Base-by-base conservation (phyloP, 2,329 filamentous ascomycete species). In the Furcasterigmium furcatum region DNA sequence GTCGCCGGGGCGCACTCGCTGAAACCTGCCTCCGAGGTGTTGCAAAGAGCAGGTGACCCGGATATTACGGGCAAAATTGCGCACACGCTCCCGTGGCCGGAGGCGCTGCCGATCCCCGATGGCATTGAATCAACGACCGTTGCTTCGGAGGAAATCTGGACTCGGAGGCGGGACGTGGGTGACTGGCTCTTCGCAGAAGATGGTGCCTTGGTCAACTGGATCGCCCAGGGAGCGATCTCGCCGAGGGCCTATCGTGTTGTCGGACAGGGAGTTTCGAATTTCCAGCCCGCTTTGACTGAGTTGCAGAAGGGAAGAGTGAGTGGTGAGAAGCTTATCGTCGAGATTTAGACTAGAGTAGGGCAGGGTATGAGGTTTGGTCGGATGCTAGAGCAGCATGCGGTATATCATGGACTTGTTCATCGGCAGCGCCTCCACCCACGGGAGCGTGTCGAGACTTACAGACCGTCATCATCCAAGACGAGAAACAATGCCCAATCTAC, bases 251-350 rank as follows among this genome's bases (percentile, higher is more conserved):
- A 66, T 46, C 57, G 55, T 10, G 58, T 72, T 25, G 59, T 74
- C 7, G 70, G 73, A 44, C 72, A 66, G 1, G 41, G 41, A 10
- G 20, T 43, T 12, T 47, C 57, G 38, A 70, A 65, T 3, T 32
- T 72, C 50, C 63, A 73, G 48, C 63, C 55, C n/a, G 72, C 72
- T 4, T 57, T 76, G 60, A 58, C 67, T 55, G 54, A 63, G 48
- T 53, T 74, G 46, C 60, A 70, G 44, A 59, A 64, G 41, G 71
- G 68, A 49, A 65, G 68, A 38, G 65, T 64, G 21, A 73, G 70
- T 49, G 71, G 68, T 20, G 68, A 72, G 58, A 63, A 68, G 34
- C 50, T 74, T 46, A 66, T 73, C 6, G 43, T 45, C 13, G 16
- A 39, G 43, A 24, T 45, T 8, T 41, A n/a, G n/a, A n/a, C n/a